Base-by-base conservation (phyloP, 177 flowering plant species). In the Vitis hybrid region DNA sequence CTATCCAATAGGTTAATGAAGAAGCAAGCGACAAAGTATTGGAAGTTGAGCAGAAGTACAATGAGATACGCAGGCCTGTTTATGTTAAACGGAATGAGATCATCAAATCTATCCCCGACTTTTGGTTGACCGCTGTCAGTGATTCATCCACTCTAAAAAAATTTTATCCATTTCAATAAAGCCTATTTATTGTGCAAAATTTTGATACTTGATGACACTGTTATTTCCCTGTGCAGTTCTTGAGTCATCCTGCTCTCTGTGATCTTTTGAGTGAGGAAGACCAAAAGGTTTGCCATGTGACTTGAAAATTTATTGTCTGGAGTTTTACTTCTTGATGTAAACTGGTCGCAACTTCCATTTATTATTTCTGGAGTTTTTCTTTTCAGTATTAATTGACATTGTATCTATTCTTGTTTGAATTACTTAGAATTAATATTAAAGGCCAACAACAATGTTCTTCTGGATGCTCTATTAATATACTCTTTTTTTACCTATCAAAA, bases 41-140 rank as follows among this genome's bases (percentile, higher is more conserved):
- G 81, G 89, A 83, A 75, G 78, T 88, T 14, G 88, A 88, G 76
- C 93, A 88, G 79, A 83, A 88, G 81, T 90, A 83, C 54, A 87
- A 78, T 68, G 88, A 81, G 74, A 71, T 85, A 53, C 84, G 93
- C 59, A 86, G 73, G 60, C 80, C 82, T 50, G 76, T 77, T 12
- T 80, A 80, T 61, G 16, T 59, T 13, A 74, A 65, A 66, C 61
- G 83, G 50, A 77, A 66, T 63, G 80, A 77, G 39, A 72, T 80
- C 54, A 77, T 80, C 68, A 71, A 67, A n/a, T 59, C 77, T 19
- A 79, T 79, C 50, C 82, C 79, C 5, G 82, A 79, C 60, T 79
- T 79, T 66, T 77, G 80, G 80, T 49, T 74, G 18, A 77, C 74
- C 18, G 80, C 80, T 53, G 82, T 80, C 6, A 74, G 82, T 68